These are phyloP conservation scores for Kockovaella imperatae DNA, from an alignment of 768 basidiomycete species.

Conservation along the genomic window DNA sequence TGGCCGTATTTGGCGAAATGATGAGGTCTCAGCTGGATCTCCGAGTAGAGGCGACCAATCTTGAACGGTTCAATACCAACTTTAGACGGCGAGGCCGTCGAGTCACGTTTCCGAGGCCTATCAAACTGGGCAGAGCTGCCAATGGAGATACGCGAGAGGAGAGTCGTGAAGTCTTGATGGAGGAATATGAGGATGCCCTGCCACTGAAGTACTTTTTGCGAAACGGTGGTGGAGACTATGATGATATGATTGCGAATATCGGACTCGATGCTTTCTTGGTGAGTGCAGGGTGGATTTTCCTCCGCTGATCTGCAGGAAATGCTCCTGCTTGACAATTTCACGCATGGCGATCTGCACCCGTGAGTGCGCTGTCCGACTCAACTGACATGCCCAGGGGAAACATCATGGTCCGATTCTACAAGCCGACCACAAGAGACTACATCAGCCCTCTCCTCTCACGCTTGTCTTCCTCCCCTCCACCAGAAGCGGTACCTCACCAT, in stretches of 20 bases:
- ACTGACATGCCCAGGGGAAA: constrained; percentile 54
- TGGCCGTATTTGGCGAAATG: constrained; percentile 87
- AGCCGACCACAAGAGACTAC: constrained; percentile 61
- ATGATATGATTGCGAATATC: constrained; percentile 78
- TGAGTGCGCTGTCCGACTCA: constrained; percentile 11
- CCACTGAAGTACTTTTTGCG: constrained; percentile 78
- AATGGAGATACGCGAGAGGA: constrained; percentile 16
- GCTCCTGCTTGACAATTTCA: constrained; percentile 95
- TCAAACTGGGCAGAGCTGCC: constrained; percentile 60
- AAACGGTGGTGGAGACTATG: constrained; percentile 87
- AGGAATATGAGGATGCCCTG: constrained; percentile 87
- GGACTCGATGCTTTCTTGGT: constrained; percentile 94
- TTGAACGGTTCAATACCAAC: constrained; percentile 74
- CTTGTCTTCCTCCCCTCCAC: constrained; percentile 45
- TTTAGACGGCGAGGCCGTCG: constrained; percentile 67
- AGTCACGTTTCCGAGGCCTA: constrained; percentile 81
- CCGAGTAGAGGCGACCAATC: constrained; percentile 78
- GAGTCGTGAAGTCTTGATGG: constrained; percentile 62
- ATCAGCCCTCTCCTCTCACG: constrained; percentile 57
- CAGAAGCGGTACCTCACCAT: constrained; percentile 5
- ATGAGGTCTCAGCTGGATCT: constrained; percentile 93
- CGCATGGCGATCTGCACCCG: constrained; percentile 56
- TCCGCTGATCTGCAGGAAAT: constrained; percentile 61
- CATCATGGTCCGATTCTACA: constrained; percentile 94
- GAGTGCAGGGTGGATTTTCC: constrained; percentile 31